Evolutionary conservation across 768 basidiomycete species (phyloP).

Genomic region (Pulveroboletus frians): DNA sequence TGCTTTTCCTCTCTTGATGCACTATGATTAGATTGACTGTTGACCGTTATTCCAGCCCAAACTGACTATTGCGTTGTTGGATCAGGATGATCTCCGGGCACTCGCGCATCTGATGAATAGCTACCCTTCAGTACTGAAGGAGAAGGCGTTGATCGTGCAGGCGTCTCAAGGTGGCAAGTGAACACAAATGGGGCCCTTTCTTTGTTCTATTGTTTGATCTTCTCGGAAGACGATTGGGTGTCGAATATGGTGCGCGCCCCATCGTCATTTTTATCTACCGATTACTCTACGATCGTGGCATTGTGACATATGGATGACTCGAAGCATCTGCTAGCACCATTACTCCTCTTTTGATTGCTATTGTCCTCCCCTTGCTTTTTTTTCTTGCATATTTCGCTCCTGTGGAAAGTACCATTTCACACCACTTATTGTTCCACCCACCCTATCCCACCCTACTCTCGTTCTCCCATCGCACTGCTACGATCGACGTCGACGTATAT

Average conservation of each 20-base stretch:
- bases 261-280: neutral
- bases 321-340: neutral
- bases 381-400: slow-evolving; percentile 9
- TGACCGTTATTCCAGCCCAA: slow-evolving; percentile 52
- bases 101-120: slow-evolving; percentile 86
- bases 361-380: neutral
- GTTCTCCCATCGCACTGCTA: slow-evolving; percentile 6
- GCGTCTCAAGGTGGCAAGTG: slow-evolving; percentile 25
- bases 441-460: neutral
- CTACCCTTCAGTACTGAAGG: slow-evolving; percentile 76
- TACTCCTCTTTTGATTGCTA: slow-evolving; percentile 2
- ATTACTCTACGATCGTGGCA: neutral
- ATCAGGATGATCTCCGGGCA: slow-evolving; percentile 78
- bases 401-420: slow-evolving; percentile 10
- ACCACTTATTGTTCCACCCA: slow-evolving; percentile 1
- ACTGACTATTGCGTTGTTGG: slow-evolving; percentile 75
- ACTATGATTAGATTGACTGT: neutral
- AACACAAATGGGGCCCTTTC: neutral
- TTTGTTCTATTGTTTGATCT: neutral
- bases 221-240: neutral
- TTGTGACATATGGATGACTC: neutral
- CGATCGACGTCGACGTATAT: neutral
- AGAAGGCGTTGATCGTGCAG: slow-evolving; percentile 50
- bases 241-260: neutral
- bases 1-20: neutral